Conservation (phyloP, 2,329 filamentous ascomycete species). For the Metarhizium guizhouense region DNA sequence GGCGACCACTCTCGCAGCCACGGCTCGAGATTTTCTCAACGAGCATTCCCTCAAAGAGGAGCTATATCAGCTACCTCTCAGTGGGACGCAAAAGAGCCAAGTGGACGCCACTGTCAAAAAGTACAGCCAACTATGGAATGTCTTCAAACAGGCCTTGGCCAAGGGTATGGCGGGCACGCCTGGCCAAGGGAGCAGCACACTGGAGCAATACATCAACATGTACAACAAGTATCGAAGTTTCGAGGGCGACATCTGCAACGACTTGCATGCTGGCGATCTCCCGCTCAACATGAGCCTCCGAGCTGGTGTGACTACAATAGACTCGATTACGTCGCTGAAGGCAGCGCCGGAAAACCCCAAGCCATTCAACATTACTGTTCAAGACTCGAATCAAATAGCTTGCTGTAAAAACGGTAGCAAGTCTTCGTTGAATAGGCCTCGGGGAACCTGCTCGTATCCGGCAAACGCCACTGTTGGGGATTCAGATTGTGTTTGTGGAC, state of each 20-base stretch:
- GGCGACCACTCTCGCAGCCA: constrained; percentile 21
- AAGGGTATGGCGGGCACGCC: constrained; percentile 9
- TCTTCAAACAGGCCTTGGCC: constrained; percentile 22
- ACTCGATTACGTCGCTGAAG: constrained; percentile 19
- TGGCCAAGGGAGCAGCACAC: constrained; percentile 15
- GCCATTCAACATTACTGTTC: constrained; percentile 23
- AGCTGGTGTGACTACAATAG: constrained; percentile 20
- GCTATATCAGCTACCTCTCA: constrained; percentile 16
- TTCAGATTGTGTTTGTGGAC: constrained; percentile 26
- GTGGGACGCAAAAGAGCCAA: constrained; percentile 10
- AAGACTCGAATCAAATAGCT: constrained; percentile 22
- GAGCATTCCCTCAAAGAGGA: constrained; percentile 15
- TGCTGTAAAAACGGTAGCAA: constrained; percentile 22
- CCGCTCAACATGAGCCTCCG: constrained; percentile 24
- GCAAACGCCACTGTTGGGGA: constrained; percentile 17
- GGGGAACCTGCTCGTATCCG: constrained; percentile 21
- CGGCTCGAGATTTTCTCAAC: constrained; percentile 20
- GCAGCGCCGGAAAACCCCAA: constrained; percentile 17
- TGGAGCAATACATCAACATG: constrained; percentile 21
- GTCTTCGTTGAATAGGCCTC: constrained; percentile 10
- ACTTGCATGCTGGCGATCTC: constrained; percentile 21
- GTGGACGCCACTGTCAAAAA: constrained; percentile 18
- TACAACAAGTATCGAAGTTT: constrained; percentile 22
- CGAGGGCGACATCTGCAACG: constrained; percentile 24
- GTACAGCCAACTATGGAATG: constrained; percentile 21